A percentile compares a stretch with the other conserved stretches of the same genome.
phyloP scores from a whole-genome alignment of 1,139 yeast species.

The Saccharomyces hybrid region DNA sequence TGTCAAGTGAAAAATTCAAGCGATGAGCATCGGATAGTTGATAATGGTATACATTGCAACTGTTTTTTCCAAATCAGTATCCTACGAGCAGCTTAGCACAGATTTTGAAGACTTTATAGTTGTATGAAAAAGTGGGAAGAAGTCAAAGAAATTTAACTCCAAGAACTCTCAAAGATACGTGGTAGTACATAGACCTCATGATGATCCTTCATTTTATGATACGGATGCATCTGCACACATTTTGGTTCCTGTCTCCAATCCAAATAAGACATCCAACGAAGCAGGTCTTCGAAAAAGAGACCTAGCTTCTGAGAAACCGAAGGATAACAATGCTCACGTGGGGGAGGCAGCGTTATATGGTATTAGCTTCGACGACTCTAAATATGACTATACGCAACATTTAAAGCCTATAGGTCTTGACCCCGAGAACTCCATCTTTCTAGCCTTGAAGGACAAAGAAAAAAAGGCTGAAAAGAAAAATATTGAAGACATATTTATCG shows the following conservation, averaged over 20 bases:
- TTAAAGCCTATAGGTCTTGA: conserved; percentile 81
- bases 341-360: conserved; percentile 93
- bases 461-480: conserved; percentile 32
- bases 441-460: conserved; percentile 36
- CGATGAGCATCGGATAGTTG: not conserved
- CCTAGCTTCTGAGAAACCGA: conserved; percentile 33
- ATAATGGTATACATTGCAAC: not conserved
- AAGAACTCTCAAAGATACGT: conserved; percentile 73
- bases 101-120: not conserved
- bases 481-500: conserved; percentile 32
- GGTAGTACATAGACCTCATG: conserved; percentile 85
- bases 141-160: conserved; percentile 48
- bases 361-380: conserved; percentile 77
- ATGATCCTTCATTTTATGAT: conserved; percentile 75
- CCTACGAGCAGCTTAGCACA: not conserved
- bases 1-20: not conserved
- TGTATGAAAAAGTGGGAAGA: conserved; percentile 5
- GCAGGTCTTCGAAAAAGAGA: conserved; percentile 25
- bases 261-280: conserved; percentile 27
- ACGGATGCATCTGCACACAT: conserved; percentile 81
- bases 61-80: not conserved
- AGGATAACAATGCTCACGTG: conserved; percentile 33
- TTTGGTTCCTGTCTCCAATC: conserved; percentile 55
- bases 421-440: conserved; percentile 42
- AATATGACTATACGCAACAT: conserved; percentile 95